Conservation (phyloP, 805 yeast species). For the Ogataea siamensis region DNA sequence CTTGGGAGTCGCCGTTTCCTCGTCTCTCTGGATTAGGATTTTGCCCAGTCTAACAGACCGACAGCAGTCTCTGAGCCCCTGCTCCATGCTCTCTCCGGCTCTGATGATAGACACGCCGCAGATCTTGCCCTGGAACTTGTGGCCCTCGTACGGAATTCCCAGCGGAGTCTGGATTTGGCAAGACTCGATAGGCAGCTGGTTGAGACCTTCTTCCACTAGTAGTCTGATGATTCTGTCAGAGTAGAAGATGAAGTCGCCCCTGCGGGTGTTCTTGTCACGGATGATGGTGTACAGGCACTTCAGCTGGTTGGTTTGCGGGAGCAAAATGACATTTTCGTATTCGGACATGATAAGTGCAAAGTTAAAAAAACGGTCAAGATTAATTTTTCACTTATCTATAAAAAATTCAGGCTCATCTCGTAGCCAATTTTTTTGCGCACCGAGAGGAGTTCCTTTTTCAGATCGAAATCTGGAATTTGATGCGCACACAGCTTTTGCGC, state of each 20-base stretch:
- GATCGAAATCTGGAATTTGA: slow-evolving; percentile 1
- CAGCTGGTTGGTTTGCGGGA: slow-evolving; percentile 89
- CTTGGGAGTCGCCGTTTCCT: slow-evolving; percentile 93
- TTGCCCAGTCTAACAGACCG: slow-evolving; percentile 95
- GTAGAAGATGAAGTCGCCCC: slow-evolving; percentile 94
- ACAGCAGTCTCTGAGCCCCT: slow-evolving; percentile 96
- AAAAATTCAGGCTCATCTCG: slow-evolving; percentile 31
- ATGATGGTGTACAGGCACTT: slow-evolving; percentile 76
- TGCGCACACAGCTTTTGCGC: slow-evolving; percentile 2
- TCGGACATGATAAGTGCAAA: slow-evolving; percentile 14
- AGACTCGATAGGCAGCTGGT: slow-evolving; percentile 85
- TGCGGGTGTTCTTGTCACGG: slow-evolving; percentile 72
- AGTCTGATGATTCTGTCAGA: slow-evolving; percentile 92
- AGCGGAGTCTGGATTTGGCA: slow-evolving; percentile 72
- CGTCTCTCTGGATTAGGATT: slow-evolving; percentile 95
- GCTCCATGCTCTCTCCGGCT: slow-evolving; percentile 99
- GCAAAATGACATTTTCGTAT: slow-evolving; percentile 56
- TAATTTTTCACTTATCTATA: slow-evolving; percentile 11
- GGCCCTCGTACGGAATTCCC: slow-evolving; percentile 69
- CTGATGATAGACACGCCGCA: slow-evolving; percentile 98
- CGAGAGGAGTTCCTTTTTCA: slow-evolving; percentile 9
- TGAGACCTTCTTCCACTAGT: slow-evolving; percentile 92
- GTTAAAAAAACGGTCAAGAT: background rate
- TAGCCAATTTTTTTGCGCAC: slow-evolving; percentile 27
- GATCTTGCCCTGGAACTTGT: slow-evolving; percentile 82